These are phyloP conservation scores for Croton laevigatus DNA, from an alignment of 441 rosid species.

Conservation along the genomic window DNA sequence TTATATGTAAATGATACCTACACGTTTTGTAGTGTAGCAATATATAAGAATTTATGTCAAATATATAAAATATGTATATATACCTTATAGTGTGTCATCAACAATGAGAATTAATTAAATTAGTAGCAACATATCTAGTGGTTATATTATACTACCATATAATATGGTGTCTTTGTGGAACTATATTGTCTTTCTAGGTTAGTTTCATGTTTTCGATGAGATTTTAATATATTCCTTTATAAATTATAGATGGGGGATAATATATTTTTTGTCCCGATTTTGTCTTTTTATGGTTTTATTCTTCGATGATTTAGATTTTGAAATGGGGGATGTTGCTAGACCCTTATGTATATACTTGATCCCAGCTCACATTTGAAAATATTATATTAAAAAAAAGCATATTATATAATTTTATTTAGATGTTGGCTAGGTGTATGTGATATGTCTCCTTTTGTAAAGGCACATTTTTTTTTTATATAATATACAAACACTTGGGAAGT, in stretches of 20 bases:
- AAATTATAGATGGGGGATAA: neutral
- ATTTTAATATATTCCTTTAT: constrained; percentile 7
- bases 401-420: too few relatives aligned
- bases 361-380: constrained; percentile 24
- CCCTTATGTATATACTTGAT: constrained; percentile 30
- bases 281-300: constrained; percentile 55
- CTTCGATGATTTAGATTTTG: constrained; percentile 43
- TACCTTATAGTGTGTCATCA: neutral
- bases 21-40: constrained; percentile 18
- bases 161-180: constrained; percentile 12
- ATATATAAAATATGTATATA: neutral
- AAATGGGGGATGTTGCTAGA: constrained; percentile 33
- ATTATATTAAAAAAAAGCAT: neutral
- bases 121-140: neutral
- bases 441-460: too few relatives aligned
- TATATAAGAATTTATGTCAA: neutral
- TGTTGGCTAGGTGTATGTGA: too few relatives aligned
- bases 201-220: constrained; percentile 30
- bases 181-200: constrained; percentile 21
- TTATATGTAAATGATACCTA: neutral
- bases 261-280: constrained; percentile 8
- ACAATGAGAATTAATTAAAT: neutral
- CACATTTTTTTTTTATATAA: too few relatives aligned
- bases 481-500: too few relatives aligned
- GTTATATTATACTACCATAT: neutral